A percentile compares a stretch with the other conserved stretches of the same genome.
These are phyloP conservation scores for Stephania cephalantha DNA, from an alignment of 164 flowering plant species.

Conservation along the genomic window DNA sequence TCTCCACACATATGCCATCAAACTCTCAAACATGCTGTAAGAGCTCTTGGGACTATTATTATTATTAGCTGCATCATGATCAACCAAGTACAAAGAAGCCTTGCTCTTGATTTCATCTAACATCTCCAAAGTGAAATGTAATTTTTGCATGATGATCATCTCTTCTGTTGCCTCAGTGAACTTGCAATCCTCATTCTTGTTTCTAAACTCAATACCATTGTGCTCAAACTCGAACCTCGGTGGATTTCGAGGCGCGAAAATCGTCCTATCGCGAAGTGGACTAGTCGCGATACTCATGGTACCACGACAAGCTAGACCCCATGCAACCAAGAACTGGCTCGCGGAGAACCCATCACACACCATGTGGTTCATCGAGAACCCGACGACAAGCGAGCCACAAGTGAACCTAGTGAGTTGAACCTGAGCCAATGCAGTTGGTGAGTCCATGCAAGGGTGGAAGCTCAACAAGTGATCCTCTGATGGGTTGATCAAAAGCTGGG, in stretches of 20 bases:
- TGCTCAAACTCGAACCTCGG: background rate
- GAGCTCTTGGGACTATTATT: background rate
- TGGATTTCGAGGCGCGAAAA: background rate
- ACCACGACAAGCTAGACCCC: background rate
- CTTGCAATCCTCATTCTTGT: background rate
- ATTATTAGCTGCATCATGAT: background rate
- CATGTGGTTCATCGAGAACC: background rate
- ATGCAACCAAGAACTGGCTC: background rate
- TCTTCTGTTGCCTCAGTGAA: background rate
- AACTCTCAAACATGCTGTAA: conserved; percentile 1
- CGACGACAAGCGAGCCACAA: background rate
- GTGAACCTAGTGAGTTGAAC: background rate
- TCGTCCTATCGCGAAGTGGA: background rate
- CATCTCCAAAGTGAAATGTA: background rate
- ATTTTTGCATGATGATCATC: background rate
- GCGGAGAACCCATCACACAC: background rate
- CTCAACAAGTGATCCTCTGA: background rate
- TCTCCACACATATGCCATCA: background rate
- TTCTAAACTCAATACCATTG: background rate
- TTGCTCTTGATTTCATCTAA: background rate
- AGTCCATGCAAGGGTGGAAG: background rate
- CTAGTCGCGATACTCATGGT: background rate
- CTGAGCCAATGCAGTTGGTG: background rate
- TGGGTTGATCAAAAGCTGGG: background rate
- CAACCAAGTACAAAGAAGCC: background rate